Conservation (phyloP, 768 basidiomycete species). For the Glaciozyma martinii region DNA sequence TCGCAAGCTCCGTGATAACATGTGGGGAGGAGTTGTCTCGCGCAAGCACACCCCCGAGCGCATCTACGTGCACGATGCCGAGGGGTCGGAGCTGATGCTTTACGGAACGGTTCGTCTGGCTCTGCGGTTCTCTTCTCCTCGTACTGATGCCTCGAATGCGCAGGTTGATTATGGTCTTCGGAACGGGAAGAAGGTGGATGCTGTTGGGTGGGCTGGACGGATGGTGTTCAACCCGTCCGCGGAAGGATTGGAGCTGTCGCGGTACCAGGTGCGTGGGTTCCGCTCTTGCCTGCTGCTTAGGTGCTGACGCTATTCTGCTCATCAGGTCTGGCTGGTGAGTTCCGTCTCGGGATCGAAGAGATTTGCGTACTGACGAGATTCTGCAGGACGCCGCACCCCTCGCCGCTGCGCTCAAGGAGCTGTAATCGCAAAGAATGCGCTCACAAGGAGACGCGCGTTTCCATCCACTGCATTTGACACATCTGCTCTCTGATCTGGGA, state of each 20-base stretch:
- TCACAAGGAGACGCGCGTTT: too few species aligned
- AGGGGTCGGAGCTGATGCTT: slow-evolving; percentile 12
- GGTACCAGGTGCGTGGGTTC: not conserved
- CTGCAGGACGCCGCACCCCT: slow-evolving; percentile 19
- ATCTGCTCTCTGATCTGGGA: too few species aligned
- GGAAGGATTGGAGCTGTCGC: not conserved
- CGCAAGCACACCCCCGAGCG: slow-evolving; percentile 8
- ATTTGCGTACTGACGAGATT: not conserved
- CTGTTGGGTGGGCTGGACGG: slow-evolving; percentile 14
- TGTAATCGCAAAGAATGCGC: not conserved
- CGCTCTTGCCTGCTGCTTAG: not conserved
- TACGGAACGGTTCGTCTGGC: slow-evolving; percentile 12
- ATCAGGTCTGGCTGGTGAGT: not conserved
- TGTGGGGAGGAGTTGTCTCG: slow-evolving; percentile 25
- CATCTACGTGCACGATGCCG: slow-evolving; percentile 1
- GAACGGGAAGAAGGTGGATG: slow-evolving; percentile 16
- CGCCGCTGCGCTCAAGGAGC: slow-evolving; percentile 1
- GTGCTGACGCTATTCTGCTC: not conserved
- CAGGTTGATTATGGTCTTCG: slow-evolving; percentile 24
- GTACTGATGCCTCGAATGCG: not conserved
- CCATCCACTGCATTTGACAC: too few species aligned
- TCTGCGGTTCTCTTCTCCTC: too few species aligned
- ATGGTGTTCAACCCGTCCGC: slow-evolving; percentile 7
- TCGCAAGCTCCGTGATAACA: slow-evolving; percentile 20
- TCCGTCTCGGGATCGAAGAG: not conserved